Evolutionary conservation across 2,329 filamentous ascomycete genomes (phyloP).

Genomic region (Piedraia hortae): DNA sequence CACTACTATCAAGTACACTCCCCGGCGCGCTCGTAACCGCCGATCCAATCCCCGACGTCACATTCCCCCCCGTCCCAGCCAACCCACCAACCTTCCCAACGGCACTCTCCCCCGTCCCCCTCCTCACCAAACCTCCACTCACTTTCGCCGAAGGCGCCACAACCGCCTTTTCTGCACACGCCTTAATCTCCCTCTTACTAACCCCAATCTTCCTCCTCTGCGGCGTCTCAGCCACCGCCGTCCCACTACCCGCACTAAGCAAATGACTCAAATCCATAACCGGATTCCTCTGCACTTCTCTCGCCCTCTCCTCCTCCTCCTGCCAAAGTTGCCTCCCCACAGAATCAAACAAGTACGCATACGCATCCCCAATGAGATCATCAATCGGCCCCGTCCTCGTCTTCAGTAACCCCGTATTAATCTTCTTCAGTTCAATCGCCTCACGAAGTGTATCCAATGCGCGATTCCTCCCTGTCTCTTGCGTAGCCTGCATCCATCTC

Average conservation of each 20-base stretch:
- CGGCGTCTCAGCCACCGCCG: constrained; percentile 1
- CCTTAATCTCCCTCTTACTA: constrained; percentile 29
- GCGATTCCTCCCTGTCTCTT: constrained; percentile 18
- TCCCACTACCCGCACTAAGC: constrained; percentile 7
- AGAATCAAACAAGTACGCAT: constrained; percentile 46
- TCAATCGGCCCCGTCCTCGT: constrained; percentile 51
- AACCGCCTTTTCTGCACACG: constrained; percentile 23
- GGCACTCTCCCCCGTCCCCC: constrained; percentile 11
- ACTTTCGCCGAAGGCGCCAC: constrained; percentile 2
- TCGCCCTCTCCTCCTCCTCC: constrained; percentile 9
- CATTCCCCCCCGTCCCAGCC: constrained; percentile 3
- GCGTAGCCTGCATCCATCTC: constrained; percentile 24
- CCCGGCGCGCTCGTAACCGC: constrained; percentile 25
- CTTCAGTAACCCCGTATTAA: constrained; percentile 77
- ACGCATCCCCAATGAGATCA: constrained; percentile 78
- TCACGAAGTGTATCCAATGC: constrained; percentile 37
- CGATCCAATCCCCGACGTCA: constrained; percentile 10
- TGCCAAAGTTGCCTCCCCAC: constrained; percentile 32
- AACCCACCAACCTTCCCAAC: too few species aligned
- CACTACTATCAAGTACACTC: constrained; percentile 25
- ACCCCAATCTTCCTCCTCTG: constrained; percentile 24
- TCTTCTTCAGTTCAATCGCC: constrained; percentile 40
- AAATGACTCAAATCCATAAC: constrained; percentile 12
- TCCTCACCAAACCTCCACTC: constrained; percentile 2
- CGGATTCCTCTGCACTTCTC: constrained; percentile 9